Evolutionary conservation across 805 yeast genomes (phyloP).

Genomic region (Candida verbasci): DNA sequence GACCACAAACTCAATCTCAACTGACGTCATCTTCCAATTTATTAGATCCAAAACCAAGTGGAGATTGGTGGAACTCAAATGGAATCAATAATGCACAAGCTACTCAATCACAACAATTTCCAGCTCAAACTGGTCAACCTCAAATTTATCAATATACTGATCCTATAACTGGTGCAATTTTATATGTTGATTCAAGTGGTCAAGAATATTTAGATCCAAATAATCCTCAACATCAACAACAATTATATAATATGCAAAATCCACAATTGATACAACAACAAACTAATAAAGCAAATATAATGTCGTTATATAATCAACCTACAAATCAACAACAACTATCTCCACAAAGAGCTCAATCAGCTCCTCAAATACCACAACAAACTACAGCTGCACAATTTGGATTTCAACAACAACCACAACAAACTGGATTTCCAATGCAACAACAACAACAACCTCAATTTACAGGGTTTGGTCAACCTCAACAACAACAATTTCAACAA

Average conservation of each 20-base stretch:
- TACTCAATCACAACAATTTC: neutral
- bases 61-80: constrained; percentile 13
- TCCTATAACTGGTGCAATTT: constrained; percentile 63
- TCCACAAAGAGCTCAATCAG: constrained; percentile 13
- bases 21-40: neutral
- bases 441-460: constrained; percentile 8
- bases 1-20: constrained; percentile 17
- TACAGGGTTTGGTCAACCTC: constrained; percentile 6
- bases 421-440: constrained; percentile 7
- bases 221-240: constrained; percentile 41
- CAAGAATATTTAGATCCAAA: constrained; percentile 56
- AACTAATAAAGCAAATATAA: constrained; percentile 33
- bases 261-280: constrained; percentile 34
- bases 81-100: neutral
- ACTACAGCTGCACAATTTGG: constrained; percentile 4
- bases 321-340: constrained; percentile 13
- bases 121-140: constrained; percentile 19
- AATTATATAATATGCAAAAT: constrained; percentile 29
- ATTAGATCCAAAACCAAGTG: constrained; percentile 3
- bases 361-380: constrained; percentile 9
- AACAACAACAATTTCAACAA: constrained; percentile 8
- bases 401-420: constrained; percentile 11
- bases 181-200: constrained; percentile 63
- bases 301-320: constrained; percentile 42
- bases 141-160: constrained; percentile 68